phyloP scores from a whole-genome alignment of 2,329 filamentous ascomycete genomes.

The Elsinoe fawcettii region DNA sequence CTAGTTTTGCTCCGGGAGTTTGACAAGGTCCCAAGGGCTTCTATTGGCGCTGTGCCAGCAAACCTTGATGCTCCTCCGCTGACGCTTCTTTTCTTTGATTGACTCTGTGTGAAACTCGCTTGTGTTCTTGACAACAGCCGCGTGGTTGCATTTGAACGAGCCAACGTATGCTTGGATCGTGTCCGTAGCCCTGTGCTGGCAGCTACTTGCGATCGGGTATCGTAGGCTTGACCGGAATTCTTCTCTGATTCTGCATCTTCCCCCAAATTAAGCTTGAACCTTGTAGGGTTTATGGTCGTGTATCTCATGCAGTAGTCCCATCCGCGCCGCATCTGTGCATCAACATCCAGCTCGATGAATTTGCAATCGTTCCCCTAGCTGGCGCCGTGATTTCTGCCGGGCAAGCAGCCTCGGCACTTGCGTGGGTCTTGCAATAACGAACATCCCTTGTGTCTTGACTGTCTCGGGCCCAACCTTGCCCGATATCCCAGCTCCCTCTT shows the following conservation, averaged over 20 bases:
- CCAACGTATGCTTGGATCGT: not conserved
- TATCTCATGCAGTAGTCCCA: not conserved
- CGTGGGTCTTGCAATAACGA: not conserved
- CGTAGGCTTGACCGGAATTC: not conserved
- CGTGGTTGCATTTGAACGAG: not conserved
- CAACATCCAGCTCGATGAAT: not conserved
- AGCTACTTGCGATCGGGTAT: not conserved
- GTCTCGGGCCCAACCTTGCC: conserved; percentile 3
- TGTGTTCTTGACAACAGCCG: not conserved
- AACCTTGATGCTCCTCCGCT: not conserved
- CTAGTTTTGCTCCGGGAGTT: not conserved
- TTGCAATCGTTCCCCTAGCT: conserved; percentile 3
- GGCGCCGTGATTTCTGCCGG: not conserved
- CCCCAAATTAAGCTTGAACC: not conserved
- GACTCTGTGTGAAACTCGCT: not conserved
- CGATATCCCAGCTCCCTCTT: not conserved
- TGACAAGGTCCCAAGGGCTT: not conserved
- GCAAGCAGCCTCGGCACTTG: not conserved
- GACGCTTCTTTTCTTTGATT: not conserved
- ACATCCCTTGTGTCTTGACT: not conserved
- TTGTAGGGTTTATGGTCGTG: not conserved
- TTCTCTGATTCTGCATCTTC: not conserved
- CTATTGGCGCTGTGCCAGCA: not conserved
- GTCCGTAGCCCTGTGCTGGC: not conserved
- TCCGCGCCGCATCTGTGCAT: not conserved